Evolutionary conservation across 2,329 filamentous ascomycete species (phyloP), one percentile per base, ranked within the genome.

Genomic region (Arthrobotrys iridis): DNA sequence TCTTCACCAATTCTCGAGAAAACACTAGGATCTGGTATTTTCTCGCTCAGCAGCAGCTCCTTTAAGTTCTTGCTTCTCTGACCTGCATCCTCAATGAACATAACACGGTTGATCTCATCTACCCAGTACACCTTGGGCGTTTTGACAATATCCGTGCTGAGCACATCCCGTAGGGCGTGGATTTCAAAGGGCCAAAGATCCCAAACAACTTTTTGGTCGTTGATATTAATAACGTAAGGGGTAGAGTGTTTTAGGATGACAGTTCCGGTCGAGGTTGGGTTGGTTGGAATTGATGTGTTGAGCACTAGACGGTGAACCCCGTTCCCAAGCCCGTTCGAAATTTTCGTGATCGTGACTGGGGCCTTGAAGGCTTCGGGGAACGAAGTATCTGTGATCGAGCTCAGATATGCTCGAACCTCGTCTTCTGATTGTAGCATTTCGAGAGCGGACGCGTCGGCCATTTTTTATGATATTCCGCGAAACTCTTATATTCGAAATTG

Each of bases 221-320:
- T 41, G 33, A 75, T 46, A 22, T 57, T 57, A 24, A 75, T 63
- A n/a, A 68, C 40, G 46, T 68, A 66, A 13, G 63, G 55, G n/a
- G 58, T 75, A 4, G 71, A 68, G 41, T 75, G 71, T 68, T 68
- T 75, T n/a, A 75, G 57, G 22, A 75, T 64, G 3, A 59, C 59
- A 2, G 67, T 65, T 11, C 22, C 26, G 4, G 41, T 46, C 20
- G 24, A 18, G 13, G 66, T 48, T 11, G 45, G 45, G 33, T 41
- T 22, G 15, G 41, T 59, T 35, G 35, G 20, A 6, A 20, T 40
- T 46, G 41, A 13, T 35, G 63, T 58, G 57, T 62, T 55, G 63
- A 63, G 57, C 40, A 43, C 46, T 7, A 75, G 71, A 15, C 71
- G 63, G 63, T 75, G 71, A 24, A 75, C 50, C 3, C 57, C 71